Evolutionary conservation across 805 yeast genomes (phyloP), one percentile per base, ranked within the genome.

Genomic region (Myxozyma lipomycoides): DNA sequence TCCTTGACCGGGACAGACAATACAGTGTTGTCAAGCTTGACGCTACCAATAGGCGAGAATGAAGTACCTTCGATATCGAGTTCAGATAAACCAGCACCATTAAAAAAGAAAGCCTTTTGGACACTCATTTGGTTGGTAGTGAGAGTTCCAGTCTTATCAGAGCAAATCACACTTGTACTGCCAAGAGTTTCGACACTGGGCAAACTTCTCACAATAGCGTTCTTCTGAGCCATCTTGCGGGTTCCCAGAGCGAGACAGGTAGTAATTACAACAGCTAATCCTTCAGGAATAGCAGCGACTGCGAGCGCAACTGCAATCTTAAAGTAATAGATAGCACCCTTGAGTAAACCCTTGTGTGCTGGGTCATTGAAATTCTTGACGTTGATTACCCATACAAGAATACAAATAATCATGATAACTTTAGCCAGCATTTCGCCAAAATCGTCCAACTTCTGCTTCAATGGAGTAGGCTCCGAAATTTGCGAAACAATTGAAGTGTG

Each of bases 141-240:
- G 45, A 78, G 43, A 62, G 74, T 70, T 9, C 74, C 74, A 68
- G 81, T 51, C 71, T 77, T 59, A 75, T 78, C 67, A 63, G 74
- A 49, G 77, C 81, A 66, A 68, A 76, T 51, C 70, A 82, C 79
- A 58, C 75, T 73, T 18, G 78, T 76, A 19, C 78, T 70, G n/a
- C 83, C 84, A 49, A 79, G 67, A 12, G 83, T 79, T 61, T 79
- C 84, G 24, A 78, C 77, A 23, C 74, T 72, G 15, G 76, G 63
- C 45, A 77, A 64, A 2, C 75, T 65, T 54, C 76, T 73, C 46
- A 77, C 75, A 44, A 77, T 65, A 30, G 78, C 71, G 44, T 73
- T 71, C 52, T 68, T 63, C 48, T 69, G 67, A 43, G 66, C 70
- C 79, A 78, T 76, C 41, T 66, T 67, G 36, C 63, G 61, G 18